phyloP scores from a whole-genome alignment of 352 stramenopile genomes.

The Globisporangium abappressorium region DNA sequence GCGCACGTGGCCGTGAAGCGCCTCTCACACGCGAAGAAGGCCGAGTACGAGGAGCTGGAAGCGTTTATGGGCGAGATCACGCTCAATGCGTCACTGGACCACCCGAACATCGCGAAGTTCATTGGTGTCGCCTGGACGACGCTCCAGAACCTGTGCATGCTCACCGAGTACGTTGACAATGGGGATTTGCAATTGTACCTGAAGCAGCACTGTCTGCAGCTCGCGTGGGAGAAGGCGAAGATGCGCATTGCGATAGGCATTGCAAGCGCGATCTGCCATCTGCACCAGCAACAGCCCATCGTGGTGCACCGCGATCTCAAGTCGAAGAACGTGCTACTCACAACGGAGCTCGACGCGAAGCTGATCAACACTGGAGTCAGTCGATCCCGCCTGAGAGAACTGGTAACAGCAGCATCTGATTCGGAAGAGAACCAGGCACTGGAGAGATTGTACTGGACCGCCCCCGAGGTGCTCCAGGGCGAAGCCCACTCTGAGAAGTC shows the following conservation, averaged over 20 bases:
- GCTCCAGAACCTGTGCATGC: slow-evolving; percentile 37
- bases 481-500: slow-evolving; percentile 42
- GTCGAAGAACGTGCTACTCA: slow-evolving; percentile 30
- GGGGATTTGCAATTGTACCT: slow-evolving; percentile 40
- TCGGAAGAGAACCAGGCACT: too few species aligned
- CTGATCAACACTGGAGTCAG: slow-evolving; percentile 30
- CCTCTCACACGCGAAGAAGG: slow-evolving; percentile 16
- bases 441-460: slow-evolving; percentile 55
- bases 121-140: slow-evolving; percentile 42
- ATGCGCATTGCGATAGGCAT: slow-evolving; percentile 44
- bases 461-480: slow-evolving; percentile 64
- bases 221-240: slow-evolving; percentile 46
- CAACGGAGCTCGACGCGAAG: slow-evolving; percentile 31
- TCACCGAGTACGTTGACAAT: slow-evolving; percentile 43
- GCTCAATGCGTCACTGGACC: slow-evolving; percentile 27
- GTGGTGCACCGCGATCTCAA: slow-evolving; percentile 38
- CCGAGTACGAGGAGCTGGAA: slow-evolving; percentile 22
- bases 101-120: slow-evolving; percentile 39
- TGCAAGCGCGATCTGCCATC: slow-evolving; percentile 36
- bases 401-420: neutral
- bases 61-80: slow-evolving; percentile 35
- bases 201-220: slow-evolving; percentile 14
- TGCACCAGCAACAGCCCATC: slow-evolving; percentile 39
- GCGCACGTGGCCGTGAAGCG: slow-evolving; percentile 41
- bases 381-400: slow-evolving; percentile 10